Percentiles rank a stretch among this genome's conserved stretches.
Evolutionary conservation across 176 grass and related monocot species (phyloP).

Genomic region (Oryza glumipatula): DNA sequence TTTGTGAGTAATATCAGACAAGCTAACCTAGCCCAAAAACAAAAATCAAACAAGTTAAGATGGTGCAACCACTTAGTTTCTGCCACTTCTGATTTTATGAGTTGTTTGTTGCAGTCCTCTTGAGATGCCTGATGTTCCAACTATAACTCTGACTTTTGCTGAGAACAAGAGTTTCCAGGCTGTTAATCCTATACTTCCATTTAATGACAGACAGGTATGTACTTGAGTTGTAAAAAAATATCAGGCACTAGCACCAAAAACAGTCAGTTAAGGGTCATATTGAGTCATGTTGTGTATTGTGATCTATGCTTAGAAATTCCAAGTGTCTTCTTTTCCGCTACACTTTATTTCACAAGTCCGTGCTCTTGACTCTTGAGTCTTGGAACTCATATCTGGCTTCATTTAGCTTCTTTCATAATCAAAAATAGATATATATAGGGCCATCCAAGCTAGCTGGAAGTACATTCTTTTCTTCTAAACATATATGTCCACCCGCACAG

Average conservation of each 20-base stretch:
- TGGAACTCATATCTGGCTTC: not conserved
- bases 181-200: constrained; percentile 61
- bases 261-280: not conserved
- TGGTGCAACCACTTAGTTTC: not conserved
- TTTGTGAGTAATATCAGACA: not conserved
- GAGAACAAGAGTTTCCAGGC: constrained; percentile 78
- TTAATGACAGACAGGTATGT: constrained; percentile 62
- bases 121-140: constrained; percentile 67
- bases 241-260: not conserved
- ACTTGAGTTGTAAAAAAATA: constrained; percentile 20
- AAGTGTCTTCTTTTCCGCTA: not conserved
- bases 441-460: not conserved
- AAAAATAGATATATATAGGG: not conserved
- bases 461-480: not conserved
- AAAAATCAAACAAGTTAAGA: not conserved
- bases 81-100: constrained; percentile 33
- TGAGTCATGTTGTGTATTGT: not conserved
- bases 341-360: not conserved
- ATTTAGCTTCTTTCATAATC: constrained; percentile 1
- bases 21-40: not conserved
- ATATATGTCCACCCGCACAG: not conserved
- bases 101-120: constrained; percentile 61
- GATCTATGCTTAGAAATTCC: not conserved
- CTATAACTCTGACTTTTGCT: constrained; percentile 65
- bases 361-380: not conserved